Conservation (phyloP, 1,139 yeast genomes). For the Barnettozyma hawaiiensis region DNA sequence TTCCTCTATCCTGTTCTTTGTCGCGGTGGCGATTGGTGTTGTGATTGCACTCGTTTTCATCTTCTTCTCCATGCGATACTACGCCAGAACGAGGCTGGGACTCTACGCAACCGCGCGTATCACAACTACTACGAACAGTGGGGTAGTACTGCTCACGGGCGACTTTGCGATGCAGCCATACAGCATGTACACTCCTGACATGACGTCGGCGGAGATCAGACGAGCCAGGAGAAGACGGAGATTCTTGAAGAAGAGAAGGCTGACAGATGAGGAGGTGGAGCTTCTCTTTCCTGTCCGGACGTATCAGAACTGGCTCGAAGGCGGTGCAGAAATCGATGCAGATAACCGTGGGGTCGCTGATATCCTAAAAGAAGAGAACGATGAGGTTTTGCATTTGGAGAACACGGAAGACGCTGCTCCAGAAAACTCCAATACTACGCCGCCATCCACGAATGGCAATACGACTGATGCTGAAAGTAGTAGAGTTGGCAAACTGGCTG, state of each 20-base stretch:
- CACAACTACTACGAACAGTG: conserved; percentile 24
- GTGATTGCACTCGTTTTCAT: conserved; percentile 48
- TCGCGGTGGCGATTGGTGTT: conserved; percentile 60
- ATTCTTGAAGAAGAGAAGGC: conserved; percentile 42
- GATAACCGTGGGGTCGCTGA: conserved; percentile 23
- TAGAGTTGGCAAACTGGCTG: background rate
- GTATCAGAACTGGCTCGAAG: conserved; percentile 56
- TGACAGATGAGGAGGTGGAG: conserved; percentile 58
- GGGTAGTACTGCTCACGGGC: conserved; percentile 20
- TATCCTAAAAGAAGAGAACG: conserved; percentile 24
- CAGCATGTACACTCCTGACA: conserved; percentile 17
- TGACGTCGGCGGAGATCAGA: conserved; percentile 14
- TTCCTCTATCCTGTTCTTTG: conserved; percentile 54
- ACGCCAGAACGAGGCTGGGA: conserved; percentile 51
- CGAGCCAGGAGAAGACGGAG: conserved; percentile 22
- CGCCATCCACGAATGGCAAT: background rate
- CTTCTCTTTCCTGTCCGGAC: conserved; percentile 59
- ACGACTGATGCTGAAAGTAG: background rate
- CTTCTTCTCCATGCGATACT: conserved; percentile 55
- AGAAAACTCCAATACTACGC: background rate
- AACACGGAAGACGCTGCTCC: background rate
- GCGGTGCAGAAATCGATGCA: conserved; percentile 31
- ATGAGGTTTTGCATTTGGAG: conserved; percentile 11
- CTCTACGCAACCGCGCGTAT: conserved; percentile 41
- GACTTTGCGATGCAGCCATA: conserved; percentile 23